These are phyloP conservation scores for Gracilaria vermiculophylla DNA, from an alignment of 23 red algal genomes.

Conservation along the genomic window DNA sequence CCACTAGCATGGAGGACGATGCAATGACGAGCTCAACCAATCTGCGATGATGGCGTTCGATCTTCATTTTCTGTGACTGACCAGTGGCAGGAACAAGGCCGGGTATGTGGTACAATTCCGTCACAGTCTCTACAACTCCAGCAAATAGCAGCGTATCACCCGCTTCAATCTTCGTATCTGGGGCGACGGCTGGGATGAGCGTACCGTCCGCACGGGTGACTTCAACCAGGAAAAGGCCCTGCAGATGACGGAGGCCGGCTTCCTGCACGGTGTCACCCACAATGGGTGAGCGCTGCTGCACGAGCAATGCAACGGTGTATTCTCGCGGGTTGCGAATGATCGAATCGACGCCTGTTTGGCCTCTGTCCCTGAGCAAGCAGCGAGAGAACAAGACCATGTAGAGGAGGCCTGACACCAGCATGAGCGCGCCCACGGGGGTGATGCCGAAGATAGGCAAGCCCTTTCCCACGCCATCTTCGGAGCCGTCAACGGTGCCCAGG, in stretches of 20 bases:
- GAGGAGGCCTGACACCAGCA: slow-evolving; percentile 60
- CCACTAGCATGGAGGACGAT: slow-evolving; percentile 66
- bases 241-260: slow-evolving; percentile 80
- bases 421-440: slow-evolving; percentile 61
- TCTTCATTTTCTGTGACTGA: slow-evolving; percentile 80
- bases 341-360: slow-evolving; percentile 70
- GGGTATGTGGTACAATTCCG: slow-evolving; percentile 88
- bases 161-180: slow-evolving; percentile 77
- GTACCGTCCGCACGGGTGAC: slow-evolving; percentile 75
- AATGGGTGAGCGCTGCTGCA: slow-evolving; percentile 72
- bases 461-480: not conserved
- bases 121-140: slow-evolving; percentile 88
- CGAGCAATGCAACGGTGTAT: slow-evolving; percentile 86
- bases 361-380: slow-evolving; percentile 51
- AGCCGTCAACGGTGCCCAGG: slow-evolving; percentile 9
- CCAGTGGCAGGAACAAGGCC: slow-evolving; percentile 86
- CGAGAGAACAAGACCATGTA: slow-evolving; percentile 64
- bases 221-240: slow-evolving; percentile 87
- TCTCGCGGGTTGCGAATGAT: slow-evolving; percentile 85
- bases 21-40: slow-evolving; percentile 91
- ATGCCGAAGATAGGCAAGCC: slow-evolving; percentile 84
- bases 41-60: slow-evolving; percentile 74
- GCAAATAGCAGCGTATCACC: slow-evolving; percentile 88
- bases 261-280: slow-evolving; percentile 90
- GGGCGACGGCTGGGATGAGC: slow-evolving; percentile 72